phyloP scores from a whole-genome alignment of 2,329 filamentous ascomycete genomes.

The Epichloe coenophiala region DNA sequence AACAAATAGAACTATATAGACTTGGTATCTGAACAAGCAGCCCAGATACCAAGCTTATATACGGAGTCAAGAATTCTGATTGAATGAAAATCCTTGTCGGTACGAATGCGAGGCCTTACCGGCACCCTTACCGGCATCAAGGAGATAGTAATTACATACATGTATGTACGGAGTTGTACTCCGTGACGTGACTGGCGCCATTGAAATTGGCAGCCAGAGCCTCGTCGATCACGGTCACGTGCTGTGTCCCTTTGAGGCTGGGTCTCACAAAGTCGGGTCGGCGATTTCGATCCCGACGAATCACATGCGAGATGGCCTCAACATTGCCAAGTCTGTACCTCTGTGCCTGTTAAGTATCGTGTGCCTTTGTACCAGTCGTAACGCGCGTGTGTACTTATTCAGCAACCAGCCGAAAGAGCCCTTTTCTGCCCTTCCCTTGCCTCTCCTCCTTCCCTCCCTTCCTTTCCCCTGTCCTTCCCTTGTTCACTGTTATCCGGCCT shows the following conservation, averaged over 20 bases:
- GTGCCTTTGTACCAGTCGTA: not conserved
- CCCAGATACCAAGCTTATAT: too few relatives aligned
- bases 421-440: constrained; percentile 6
- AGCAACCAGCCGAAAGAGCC: not conserved
- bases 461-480: constrained; percentile 7
- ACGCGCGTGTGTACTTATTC: not conserved
- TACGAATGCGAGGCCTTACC: too few relatives aligned
- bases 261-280: not conserved
- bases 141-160: too few relatives aligned
- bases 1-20: too few relatives aligned
- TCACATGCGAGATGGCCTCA: constrained; percentile 17
- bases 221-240: constrained; percentile 3
- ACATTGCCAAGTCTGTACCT: too few relatives aligned
- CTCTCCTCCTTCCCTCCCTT: constrained; percentile 8
- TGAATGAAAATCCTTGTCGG: too few relatives aligned
- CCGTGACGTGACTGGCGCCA: too few relatives aligned
- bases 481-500: constrained; percentile 13
- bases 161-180: too few relatives aligned
- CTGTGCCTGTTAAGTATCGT: not conserved
- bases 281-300: constrained; percentile 11
- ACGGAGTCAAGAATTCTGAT: too few relatives aligned
- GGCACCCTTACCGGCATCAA: too few relatives aligned
- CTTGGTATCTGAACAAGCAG: too few relatives aligned
- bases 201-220: too few relatives aligned
- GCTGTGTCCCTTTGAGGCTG: not conserved